Conservation (phyloP, 805 yeast genomes). For the Yarrowia sp. region DNA sequence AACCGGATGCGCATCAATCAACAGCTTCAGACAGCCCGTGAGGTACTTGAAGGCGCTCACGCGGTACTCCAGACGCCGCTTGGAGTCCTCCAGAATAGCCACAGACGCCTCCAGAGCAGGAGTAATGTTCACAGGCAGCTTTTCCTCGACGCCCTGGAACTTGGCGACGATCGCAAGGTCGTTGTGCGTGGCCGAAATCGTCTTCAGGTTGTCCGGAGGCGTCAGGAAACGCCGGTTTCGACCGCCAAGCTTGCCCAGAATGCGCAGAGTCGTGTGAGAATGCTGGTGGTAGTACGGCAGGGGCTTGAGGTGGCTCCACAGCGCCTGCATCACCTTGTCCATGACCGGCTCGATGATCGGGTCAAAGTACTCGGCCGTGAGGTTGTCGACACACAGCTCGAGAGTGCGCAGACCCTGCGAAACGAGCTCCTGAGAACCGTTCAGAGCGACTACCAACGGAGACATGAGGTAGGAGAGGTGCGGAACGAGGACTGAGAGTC, state of each 20-base stretch:
- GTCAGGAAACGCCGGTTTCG: constrained; percentile 83
- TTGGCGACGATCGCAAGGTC: constrained; percentile 66
- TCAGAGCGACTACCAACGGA: constrained; percentile 86
- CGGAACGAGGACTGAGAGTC: constrained; percentile 90
- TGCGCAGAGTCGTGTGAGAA: constrained; percentile 89
- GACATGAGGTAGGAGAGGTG: constrained; percentile 83
- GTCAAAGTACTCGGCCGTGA: constrained; percentile 94
- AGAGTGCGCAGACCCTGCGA: constrained; percentile 92
- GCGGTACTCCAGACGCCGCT: constrained; percentile 59
- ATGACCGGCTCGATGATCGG: constrained; percentile 96
- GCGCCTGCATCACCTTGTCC: constrained; percentile 88
- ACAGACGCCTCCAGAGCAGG: constrained; percentile 82
- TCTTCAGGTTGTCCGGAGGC: constrained; percentile 65
- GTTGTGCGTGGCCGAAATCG: constrained; percentile 49
- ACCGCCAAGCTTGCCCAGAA: constrained; percentile 94
- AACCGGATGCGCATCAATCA: constrained; percentile 55
- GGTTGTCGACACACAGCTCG: constrained; percentile 91
- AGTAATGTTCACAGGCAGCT: constrained; percentile 72
- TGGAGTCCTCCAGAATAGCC: constrained; percentile 65
- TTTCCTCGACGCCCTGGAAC: constrained; percentile 63
- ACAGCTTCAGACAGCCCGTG: constrained; percentile 60
- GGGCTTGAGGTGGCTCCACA: constrained; percentile 88
- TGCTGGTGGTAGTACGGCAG: constrained; percentile 93
- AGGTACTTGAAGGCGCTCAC: constrained; percentile 75
- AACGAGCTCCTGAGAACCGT: constrained; percentile 86